Base-by-base conservation (phyloP, 2,329 filamentous ascomycete genomes). In the Chaetomiaceae sp. region DNA sequence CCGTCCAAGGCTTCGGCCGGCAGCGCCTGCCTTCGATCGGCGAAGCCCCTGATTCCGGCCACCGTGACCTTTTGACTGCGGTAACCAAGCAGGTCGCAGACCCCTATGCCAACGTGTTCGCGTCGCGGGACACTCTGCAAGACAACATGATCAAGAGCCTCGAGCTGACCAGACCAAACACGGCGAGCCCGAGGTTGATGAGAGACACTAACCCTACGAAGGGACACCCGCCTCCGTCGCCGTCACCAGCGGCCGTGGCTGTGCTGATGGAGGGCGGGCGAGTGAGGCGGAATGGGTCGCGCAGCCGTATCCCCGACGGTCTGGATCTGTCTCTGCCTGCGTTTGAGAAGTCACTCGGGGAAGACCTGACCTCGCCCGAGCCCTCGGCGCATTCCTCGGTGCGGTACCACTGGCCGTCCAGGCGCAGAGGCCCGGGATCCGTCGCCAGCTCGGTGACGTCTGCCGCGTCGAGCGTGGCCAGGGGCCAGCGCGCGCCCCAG, bases 21-120 rank as follows among this genome's bases (percentile, higher is more conserved):
- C 77, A 79, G 49, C 79, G 86, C n/a, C 73, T 92, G 30, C 82
- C 87, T 13, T 92, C 87, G 0, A 92, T 91, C 50, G 87, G 86
- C 10, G 87, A 89, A 70, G 81, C 75, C 16, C 81, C 82, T 2
- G 62, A 66, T 47, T 60, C 62, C 30, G 49, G 60, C 40, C 57
- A 64, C 25, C 68, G 67, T 8, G 61, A 67, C 6, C 37, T 60
- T 13, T 33, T 58, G 47, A 56, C 57, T 9, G 54, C 54, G 2
- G 45, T 58, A 19, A 46, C 42, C 34, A 55, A 59, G 61, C 10
- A 63, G 58, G n/a, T 55, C 60, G 1, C 56, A 48, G 39, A 65
- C 65, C 40, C 60, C 9, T 56, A 64, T 20, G 60, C 63, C 3
- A 43, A 25, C 23, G 57, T 56, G 40, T 56, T 52, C 33, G 58